phyloP scores from a whole-genome alignment of 2,329 filamentous ascomycete genomes.

The Alternaria triticimaculans region DNA sequence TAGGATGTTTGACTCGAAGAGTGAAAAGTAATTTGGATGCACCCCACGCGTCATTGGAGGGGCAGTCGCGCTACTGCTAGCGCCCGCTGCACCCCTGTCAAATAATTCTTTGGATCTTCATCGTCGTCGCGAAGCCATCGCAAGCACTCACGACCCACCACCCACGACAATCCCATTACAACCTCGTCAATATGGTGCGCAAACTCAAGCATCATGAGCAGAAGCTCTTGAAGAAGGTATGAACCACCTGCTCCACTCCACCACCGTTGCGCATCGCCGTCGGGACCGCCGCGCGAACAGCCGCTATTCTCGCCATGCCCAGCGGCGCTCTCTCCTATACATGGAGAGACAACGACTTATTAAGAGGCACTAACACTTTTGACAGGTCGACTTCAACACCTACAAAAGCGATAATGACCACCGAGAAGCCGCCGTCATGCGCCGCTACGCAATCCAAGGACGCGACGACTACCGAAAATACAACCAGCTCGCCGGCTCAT shows the following conservation, averaged over 20 bases:
- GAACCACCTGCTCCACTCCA: background rate
- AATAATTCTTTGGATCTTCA: slow-evolving; percentile 25
- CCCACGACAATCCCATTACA: background rate
- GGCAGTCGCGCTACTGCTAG: slow-evolving; percentile 20
- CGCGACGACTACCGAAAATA: slow-evolving; percentile 73
- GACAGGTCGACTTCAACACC: slow-evolving; percentile 83
- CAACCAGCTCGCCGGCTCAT: slow-evolving; percentile 62
- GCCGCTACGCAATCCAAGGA: slow-evolving; percentile 90
- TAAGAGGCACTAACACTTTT: background rate
- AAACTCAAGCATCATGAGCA: slow-evolving; percentile 95
- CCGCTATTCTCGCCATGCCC: background rate
- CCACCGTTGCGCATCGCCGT: background rate
- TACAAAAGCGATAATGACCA: slow-evolving; percentile 90
- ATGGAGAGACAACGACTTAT: background rate
- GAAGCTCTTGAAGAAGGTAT: slow-evolving; percentile 78
- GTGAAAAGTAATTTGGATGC: slow-evolving; percentile 15
- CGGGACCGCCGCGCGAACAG: background rate
- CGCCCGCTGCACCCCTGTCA: slow-evolving; percentile 16
- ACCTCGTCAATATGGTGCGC: slow-evolving; percentile 72
- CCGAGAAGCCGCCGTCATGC: slow-evolving; percentile 78
- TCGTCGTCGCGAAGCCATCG: slow-evolving; percentile 1
- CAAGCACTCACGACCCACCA: background rate
- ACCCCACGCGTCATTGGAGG: slow-evolving; percentile 17
- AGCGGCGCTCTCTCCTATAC: background rate
- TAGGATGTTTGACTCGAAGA: slow-evolving; percentile 5